These are phyloP conservation scores for Cladosporium velox DNA, from an alignment of 2,329 filamentous ascomycete species.

Conservation along the genomic window DNA sequence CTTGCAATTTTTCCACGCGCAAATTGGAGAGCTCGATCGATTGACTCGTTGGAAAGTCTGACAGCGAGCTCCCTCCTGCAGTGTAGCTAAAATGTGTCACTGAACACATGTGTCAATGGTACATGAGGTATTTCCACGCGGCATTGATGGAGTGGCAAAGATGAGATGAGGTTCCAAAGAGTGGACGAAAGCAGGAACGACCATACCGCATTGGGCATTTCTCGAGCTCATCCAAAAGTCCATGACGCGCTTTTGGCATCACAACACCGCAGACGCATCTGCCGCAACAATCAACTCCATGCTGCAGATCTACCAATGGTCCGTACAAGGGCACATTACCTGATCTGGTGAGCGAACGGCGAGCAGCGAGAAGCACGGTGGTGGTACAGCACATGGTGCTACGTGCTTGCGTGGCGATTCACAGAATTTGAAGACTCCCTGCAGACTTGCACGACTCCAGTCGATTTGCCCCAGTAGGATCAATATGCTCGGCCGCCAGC, in stretches of 20 bases:
- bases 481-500: background rate
- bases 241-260: constrained; percentile 7
- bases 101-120: background rate
- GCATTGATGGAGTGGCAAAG: background rate
- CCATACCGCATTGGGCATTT: background rate
- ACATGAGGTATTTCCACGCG: background rate
- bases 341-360: background rate
- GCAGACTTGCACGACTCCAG: background rate
- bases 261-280: constrained; percentile 4
- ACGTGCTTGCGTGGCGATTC: background rate
- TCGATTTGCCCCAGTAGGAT: background rate
- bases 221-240: background rate
- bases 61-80: background rate
- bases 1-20: too few species aligned
- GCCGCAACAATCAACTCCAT: constrained; percentile 4
- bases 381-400: background rate
- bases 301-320: background rate
- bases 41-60: background rate
- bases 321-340: background rate
- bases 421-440: background rate
- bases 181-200: background rate
- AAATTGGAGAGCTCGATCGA: too few species aligned
- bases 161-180: background rate
- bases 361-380: constrained; percentile 14
- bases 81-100: background rate